A percentile compares a stretch with the other conserved stretches of the same genome.
Conservation (phyloP, 805 yeast species). For the Candida sphagnicola region DNA sequence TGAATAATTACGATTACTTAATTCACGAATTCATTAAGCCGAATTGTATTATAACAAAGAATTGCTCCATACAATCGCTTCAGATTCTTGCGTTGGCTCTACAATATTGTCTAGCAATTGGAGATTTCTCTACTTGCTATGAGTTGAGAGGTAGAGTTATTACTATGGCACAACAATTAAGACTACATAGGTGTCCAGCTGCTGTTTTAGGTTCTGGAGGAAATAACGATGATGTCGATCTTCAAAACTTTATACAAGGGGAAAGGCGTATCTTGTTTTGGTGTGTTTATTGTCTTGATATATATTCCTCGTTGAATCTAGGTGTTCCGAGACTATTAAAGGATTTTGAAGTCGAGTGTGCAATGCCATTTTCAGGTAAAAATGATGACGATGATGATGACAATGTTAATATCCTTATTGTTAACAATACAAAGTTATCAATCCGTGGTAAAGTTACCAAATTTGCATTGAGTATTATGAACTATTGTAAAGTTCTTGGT, state of each 20-base stretch:
- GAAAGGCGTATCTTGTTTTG: conserved; percentile 81
- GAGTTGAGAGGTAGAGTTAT: conserved; percentile 71
- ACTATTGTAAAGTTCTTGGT: conserved; percentile 71
- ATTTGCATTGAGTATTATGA: conserved; percentile 59
- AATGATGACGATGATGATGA: conserved; percentile 40
- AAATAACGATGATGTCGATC: conserved; percentile 23
- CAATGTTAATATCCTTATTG: conserved; percentile 53
- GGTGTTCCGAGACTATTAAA: conserved; percentile 81
- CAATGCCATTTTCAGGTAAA: conserved; percentile 60
- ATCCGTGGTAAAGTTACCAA: conserved; percentile 69
- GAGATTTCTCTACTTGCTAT: conserved; percentile 71
- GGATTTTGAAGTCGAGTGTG: conserved; percentile 83
- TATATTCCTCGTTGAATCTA: conserved; percentile 66
- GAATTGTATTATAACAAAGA: conserved; percentile 52
- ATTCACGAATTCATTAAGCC: conserved; percentile 59
- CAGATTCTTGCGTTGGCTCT: conserved; percentile 68
- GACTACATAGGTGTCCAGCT: conserved; percentile 83
- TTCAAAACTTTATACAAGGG: conserved; percentile 70
- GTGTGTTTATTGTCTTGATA: conserved; percentile 76
- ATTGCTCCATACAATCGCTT: conserved; percentile 63
- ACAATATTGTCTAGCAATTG: conserved; percentile 66
- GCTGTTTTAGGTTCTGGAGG: conserved; percentile 68
- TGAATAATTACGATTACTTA: conserved; percentile 54
- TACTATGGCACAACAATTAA: conserved; percentile 80
- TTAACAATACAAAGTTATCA: conserved; percentile 55